These are phyloP conservation scores for Solanum peruvianum DNA, from an alignment of 257 asterid species.

Conservation along the genomic window DNA sequence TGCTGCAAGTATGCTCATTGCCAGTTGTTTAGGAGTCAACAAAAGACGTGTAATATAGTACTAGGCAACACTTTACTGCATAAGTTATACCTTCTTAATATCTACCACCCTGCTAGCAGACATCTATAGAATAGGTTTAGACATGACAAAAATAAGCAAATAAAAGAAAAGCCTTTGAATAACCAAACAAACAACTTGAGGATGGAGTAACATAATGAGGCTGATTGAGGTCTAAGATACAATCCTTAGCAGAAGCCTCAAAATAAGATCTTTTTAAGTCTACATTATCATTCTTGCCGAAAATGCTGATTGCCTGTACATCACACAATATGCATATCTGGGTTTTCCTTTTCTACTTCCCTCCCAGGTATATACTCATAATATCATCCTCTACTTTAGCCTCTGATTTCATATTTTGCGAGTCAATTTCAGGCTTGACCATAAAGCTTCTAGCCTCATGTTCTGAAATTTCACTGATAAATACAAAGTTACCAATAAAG, in stretches of 20 bases:
- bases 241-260: not conserved
- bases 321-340: not conserved
- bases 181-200: not conserved
- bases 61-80: not conserved
- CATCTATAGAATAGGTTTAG: not conserved
- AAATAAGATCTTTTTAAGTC: not conserved
- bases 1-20: not conserved
- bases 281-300: not conserved
- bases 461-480: slow-evolving; percentile 53
- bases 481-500: not conserved
- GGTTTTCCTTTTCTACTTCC: not conserved
- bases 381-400: not conserved
- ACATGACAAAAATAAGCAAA: not conserved
- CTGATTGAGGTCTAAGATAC: not conserved
- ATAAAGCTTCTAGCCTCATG: slow-evolving; percentile 36
- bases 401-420: slow-evolving; percentile 5
- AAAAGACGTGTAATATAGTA: not conserved
- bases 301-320: not conserved
- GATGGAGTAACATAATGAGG: not conserved
- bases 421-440: slow-evolving; percentile 36
- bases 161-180: not conserved
- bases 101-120: not conserved
- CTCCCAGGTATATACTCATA: slow-evolving; percentile 6
- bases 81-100: not conserved
- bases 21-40: not conserved